A percentile compares a stretch with the other conserved stretches of the same genome.
Conservation (phyloP, 805 yeast species). For the Spathaspora boniae region DNA sequence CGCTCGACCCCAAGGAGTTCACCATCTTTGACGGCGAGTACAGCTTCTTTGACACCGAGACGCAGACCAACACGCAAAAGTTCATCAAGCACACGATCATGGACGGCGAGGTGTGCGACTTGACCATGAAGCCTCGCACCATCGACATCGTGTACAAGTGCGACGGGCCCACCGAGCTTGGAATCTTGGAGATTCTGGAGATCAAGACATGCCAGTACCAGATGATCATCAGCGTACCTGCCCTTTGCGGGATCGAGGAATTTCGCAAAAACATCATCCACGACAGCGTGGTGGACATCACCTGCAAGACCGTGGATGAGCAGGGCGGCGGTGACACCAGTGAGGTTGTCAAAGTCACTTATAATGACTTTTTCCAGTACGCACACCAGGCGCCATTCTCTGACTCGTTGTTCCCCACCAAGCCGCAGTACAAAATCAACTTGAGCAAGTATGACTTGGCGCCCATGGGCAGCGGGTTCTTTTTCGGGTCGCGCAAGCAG, state of each 20-base stretch:
- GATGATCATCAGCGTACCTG: constrained; percentile 48
- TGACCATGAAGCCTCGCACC: constrained; percentile 49
- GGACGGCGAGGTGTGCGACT: constrained; percentile 57
- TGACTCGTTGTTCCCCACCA: constrained; percentile 22
- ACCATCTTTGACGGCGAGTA: constrained; percentile 25
- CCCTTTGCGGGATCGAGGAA: constrained; percentile 42
- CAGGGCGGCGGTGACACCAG: too few species aligned
- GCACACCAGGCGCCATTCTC: background rate
- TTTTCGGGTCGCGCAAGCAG: constrained; percentile 19
- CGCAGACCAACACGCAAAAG: constrained; percentile 19
- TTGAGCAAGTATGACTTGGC: constrained; percentile 21
- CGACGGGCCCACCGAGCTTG: constrained; percentile 27
- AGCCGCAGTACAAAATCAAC: constrained; percentile 22
- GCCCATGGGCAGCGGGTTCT: constrained; percentile 33
- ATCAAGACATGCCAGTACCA: constrained; percentile 55
- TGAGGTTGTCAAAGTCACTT: too few species aligned
- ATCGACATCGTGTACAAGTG: constrained; percentile 59
- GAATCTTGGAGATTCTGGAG: constrained; percentile 46
- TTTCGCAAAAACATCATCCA: constrained; percentile 23
- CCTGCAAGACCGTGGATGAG: constrained; percentile 19
- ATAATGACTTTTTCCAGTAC: constrained; percentile 14
- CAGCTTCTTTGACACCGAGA: constrained; percentile 18
- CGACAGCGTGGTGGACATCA: constrained; percentile 24
- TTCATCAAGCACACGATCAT: constrained; percentile 34
- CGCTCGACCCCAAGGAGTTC: constrained; percentile 21